Percentiles rank a stretch among this genome's conserved stretches.
Conservation (phyloP, 441 rosid genomes). For the Raphanus hybrid region DNA sequence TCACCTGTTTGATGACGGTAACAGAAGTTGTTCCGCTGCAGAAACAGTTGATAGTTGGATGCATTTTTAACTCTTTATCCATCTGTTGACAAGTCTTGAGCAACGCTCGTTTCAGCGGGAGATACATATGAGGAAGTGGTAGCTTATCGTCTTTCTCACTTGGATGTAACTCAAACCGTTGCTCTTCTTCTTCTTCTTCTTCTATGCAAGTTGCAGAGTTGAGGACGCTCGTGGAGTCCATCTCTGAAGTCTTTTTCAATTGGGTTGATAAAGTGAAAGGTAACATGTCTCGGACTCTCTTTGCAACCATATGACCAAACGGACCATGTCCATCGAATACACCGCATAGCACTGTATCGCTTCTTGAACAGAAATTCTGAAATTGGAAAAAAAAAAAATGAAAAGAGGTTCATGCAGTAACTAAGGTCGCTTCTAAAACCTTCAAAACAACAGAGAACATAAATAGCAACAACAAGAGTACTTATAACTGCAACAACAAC, state of each 20-base stretch:
- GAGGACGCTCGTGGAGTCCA: conserved; percentile 35
- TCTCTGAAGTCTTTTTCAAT: conserved; percentile 44
- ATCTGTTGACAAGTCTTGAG: conserved; percentile 57
- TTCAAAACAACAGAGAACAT: conserved; percentile 6
- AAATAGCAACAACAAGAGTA: conserved; percentile 22
- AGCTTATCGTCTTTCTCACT: conserved; percentile 43
- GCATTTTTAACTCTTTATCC: conserved; percentile 65
- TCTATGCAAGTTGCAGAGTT: conserved; percentile 40
- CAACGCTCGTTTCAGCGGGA: conserved; percentile 54
- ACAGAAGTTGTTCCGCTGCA: conserved; percentile 78
- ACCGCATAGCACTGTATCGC: conserved; percentile 60
- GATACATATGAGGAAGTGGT: conserved; percentile 53
- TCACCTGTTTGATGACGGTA: conserved; percentile 64
- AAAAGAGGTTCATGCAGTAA: not conserved
- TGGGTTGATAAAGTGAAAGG: conserved; percentile 55
- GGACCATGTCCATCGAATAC: conserved; percentile 80
- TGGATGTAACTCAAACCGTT: conserved; percentile 51
- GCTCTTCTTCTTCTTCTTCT: conserved; percentile 51
- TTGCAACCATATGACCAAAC: conserved; percentile 68
- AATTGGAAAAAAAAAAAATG: not conserved
- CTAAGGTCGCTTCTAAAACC: not conserved
- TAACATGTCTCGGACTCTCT: conserved; percentile 63
- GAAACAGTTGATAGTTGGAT: conserved; percentile 65
- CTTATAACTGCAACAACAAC: conserved; percentile 1
- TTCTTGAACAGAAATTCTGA: conserved; percentile 60